A percentile compares a stretch with the other conserved stretches of the same genome.
Evolutionary conservation across 208 protist genomes (phyloP).

Genomic region (Entamoeba moshkovskii): DNA sequence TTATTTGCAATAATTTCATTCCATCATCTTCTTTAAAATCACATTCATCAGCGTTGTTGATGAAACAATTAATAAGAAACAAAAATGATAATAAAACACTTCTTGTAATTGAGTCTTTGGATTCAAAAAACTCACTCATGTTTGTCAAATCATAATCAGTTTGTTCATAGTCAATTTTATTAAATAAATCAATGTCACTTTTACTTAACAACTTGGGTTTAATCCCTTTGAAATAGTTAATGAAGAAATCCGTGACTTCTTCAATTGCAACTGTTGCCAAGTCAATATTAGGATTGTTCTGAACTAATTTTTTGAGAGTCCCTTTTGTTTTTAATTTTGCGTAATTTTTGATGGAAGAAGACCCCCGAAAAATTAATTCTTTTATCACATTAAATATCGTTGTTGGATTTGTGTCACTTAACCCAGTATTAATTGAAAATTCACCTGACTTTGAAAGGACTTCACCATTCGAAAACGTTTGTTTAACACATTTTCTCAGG

Average conservation of each 20-base stretch:
- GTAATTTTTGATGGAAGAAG: not conserved
- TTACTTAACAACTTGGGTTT: not conserved
- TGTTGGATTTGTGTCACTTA: not conserved
- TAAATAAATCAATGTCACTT: not conserved
- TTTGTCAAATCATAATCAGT: too few species aligned
- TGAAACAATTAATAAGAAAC: too few species aligned
- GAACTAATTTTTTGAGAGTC: not conserved
- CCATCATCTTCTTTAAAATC: too few species aligned
- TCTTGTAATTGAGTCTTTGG: too few species aligned
- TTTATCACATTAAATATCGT: not conserved
- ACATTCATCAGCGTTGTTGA: too few species aligned
- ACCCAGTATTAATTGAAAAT: not conserved
- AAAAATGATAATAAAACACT: too few species aligned
- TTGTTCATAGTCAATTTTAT: too few species aligned
- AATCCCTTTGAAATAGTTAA: not conserved
- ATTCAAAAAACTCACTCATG: too few species aligned
- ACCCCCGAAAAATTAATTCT: not conserved
- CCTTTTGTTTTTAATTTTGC: not conserved
- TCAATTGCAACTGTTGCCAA: not conserved
- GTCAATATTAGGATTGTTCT: not conserved
- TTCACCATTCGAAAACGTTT: not conserved
- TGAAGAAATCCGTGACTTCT: not conserved
- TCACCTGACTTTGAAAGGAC: too few species aligned
- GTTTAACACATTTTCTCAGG: not conserved
- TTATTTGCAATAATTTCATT: too few species aligned